Percentiles rank a stretch among this genome's conserved stretches.
These are phyloP conservation scores for Penicillium sp. DNA, from an alignment of 2,329 filamentous ascomycete genomes.

Conservation along the genomic window DNA sequence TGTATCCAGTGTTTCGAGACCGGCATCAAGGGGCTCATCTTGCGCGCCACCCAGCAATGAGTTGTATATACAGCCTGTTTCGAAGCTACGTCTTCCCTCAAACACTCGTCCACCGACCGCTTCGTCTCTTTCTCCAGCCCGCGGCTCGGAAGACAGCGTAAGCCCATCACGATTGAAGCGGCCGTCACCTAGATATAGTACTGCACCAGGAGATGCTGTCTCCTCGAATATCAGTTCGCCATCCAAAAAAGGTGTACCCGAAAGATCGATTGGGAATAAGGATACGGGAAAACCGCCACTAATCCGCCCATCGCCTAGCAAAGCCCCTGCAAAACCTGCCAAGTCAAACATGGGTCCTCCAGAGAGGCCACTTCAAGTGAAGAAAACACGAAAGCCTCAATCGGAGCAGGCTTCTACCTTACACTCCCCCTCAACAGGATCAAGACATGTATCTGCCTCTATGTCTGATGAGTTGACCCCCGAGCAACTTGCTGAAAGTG, in stretches of 20 bases:
- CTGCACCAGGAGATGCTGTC: conserved; percentile 12
- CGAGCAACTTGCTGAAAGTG: conserved; percentile 31
- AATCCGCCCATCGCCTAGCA: conserved; percentile 54
- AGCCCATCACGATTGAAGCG: conserved; percentile 27
- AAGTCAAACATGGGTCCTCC: conserved; percentile 30
- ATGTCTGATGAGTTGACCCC: conserved; percentile 30
- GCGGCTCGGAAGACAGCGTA: conserved; percentile 21
- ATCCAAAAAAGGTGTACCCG: conserved; percentile 16
- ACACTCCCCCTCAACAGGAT: conserved; percentile 33
- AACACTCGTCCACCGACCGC: conserved; percentile 31
- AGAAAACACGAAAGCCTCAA: conserved; percentile 39
- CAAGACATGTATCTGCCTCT: conserved; percentile 33
- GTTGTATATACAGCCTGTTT: conserved; percentile 41
- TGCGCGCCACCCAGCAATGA: conserved; percentile 56
- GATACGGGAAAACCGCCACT: conserved; percentile 51
- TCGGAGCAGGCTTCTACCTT: conserved; percentile 30
- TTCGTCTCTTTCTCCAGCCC: conserved; percentile 21
- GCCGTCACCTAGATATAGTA: conserved; percentile 23
- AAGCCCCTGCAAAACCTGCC: conserved; percentile 58
- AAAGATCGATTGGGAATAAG: conserved; percentile 45
- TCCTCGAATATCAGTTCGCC: conserved; percentile 18
- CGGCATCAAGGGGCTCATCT: conserved; percentile 46
- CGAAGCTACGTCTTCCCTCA: conserved; percentile 36
- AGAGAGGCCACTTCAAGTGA: conserved; percentile 41
- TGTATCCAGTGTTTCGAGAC: conserved; percentile 49